Percentiles rank a stretch among this genome's conserved stretches.
Evolutionary conservation across 768 basidiomycete species (phyloP).

Genomic region (Epithele typhae): DNA sequence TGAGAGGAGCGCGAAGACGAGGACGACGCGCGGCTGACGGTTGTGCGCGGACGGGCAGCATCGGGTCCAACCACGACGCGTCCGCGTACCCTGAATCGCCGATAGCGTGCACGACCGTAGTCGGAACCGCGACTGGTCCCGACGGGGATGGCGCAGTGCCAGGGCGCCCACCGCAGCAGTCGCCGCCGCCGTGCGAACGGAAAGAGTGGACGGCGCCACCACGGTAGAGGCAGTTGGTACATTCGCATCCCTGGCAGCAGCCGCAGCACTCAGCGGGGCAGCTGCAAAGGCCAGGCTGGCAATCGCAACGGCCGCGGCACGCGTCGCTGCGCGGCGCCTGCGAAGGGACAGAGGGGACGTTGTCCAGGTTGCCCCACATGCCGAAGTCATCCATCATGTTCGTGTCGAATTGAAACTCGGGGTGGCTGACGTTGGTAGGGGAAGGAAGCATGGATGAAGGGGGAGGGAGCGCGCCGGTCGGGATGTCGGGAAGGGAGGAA

Average conservation of each 20-base stretch:
- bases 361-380: slow-evolving; percentile 14
- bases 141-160: neutral
- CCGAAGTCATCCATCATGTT: slow-evolving; percentile 15
- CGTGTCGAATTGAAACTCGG: slow-evolving; percentile 14
- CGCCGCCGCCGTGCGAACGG: slow-evolving; percentile 32
- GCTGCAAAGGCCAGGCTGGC: slow-evolving; percentile 27
- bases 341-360: slow-evolving; percentile 10
- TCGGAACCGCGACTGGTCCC: neutral
- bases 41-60: slow-evolving; percentile 7
- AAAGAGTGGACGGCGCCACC: slow-evolving; percentile 25
- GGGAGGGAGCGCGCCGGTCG: slow-evolving; percentile 2
- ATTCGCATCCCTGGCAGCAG: slow-evolving; percentile 24
- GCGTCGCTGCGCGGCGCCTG: slow-evolving; percentile 20
- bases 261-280: slow-evolving; percentile 31
- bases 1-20: slow-evolving; percentile 11
- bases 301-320: slow-evolving; percentile 31
- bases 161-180: slow-evolving; percentile 18
- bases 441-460: neutral
- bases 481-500: slow-evolving; percentile 25
- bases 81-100: neutral
- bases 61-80: neutral
- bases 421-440: neutral
- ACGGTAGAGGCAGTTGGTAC: no score
- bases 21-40: slow-evolving; percentile 15
- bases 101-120: no score